Conservation (phyloP, 192 early-diverging fungal genomes). For the Coemansia sp. region DNA sequence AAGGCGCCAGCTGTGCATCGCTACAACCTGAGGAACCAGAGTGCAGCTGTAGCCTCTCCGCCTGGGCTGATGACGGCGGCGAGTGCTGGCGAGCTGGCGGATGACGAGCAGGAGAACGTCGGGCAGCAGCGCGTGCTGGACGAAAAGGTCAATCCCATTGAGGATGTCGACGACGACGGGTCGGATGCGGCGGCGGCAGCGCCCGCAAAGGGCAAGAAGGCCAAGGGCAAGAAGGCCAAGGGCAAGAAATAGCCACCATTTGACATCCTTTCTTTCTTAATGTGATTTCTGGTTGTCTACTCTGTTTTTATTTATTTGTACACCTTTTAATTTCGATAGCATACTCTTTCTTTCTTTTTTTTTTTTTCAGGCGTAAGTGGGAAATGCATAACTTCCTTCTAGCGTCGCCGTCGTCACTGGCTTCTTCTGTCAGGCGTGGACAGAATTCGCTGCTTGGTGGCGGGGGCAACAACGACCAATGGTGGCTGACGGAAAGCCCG, state of each 20-base stretch:
- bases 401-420: not conserved
- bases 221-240: constrained; percentile 13
- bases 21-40: constrained; percentile 36
- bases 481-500: not conserved
- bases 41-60: not conserved
- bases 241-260: constrained; percentile 12
- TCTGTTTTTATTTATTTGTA: not conserved
- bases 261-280: not conserved
- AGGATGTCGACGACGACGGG: not conserved
- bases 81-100: constrained; percentile 40
- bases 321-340: not conserved
- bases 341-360: too few species aligned
- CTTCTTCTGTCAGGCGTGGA: not conserved
- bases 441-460: not conserved
- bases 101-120: constrained; percentile 44
- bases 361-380: not conserved
- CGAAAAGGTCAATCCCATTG: constrained; percentile 17
- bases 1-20: constrained; percentile 17
- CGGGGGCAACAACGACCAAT: not conserved
- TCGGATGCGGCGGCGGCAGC: constrained; percentile 7
- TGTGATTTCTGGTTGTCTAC: not conserved
- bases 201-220: constrained; percentile 11
- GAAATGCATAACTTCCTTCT: not conserved
- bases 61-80: constrained; percentile 9
- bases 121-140: constrained; percentile 15